Base-by-base conservation (phyloP, 2,329 filamentous ascomycete genomes). In the Claviceps sp. region DNA sequence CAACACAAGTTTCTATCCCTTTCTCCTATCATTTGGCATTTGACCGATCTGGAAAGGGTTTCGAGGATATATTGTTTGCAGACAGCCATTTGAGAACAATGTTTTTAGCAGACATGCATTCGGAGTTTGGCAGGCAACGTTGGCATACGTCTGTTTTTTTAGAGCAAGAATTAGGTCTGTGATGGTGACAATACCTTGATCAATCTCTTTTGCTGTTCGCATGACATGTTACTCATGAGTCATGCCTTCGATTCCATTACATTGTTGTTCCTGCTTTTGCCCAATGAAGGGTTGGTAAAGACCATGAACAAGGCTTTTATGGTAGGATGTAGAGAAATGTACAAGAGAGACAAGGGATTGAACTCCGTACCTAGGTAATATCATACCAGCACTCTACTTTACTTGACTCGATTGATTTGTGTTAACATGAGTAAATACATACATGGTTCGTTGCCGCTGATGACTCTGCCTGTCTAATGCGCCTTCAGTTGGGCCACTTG, bases 111-210 rank as follows among this genome's bases (percentile, higher is more conserved):
- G 37, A 37, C 47, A 50, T 53, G 47, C 43, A 54, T 44, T 52
- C 45, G 55, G 55, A 54, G 55, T 57, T 57, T 57, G 49, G 54
- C 49, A 51, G 55, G 53, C 11, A 56, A 50, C 40, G 52, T 50
- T 53, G 50, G 29, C 37, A 46, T 43, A 44, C 42, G 39, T 43
- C 23, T 44, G 39, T 26, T 48, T 43, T 49, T 49, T 49, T 49
- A 49, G 47, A 49, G 47, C 39, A 49, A 44, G 37, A 48, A 48
- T 20, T 34, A 17, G 17, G 23, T 34, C 29, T 34, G 29, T 37
- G 47, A 43, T 44, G 38, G 39, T 40, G 38, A 49, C 7, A 49
- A 40, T 17, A 37, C 47, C 26, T 49, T 44, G 23, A 37, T 20
- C 29, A 36, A 13, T 17, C 17, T 37, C 36, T 6, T 49, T 48